phyloP scores from a whole-genome alignment of 352 stramenopile genomes.

The Globisporangium paddicum region DNA sequence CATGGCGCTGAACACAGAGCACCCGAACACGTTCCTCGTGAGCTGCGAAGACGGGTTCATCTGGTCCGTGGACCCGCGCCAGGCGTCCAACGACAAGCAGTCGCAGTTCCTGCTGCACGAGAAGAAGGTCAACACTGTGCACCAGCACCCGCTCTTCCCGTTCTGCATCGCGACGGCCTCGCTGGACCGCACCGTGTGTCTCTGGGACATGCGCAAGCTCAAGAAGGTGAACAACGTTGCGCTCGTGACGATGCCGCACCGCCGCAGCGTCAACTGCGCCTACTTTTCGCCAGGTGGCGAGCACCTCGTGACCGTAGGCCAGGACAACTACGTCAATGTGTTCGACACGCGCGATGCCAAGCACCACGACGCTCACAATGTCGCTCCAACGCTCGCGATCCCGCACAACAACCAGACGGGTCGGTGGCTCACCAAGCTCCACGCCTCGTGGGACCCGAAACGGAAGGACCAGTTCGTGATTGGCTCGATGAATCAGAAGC shows the following conservation, averaged over 20 bases:
- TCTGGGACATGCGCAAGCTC: slow-evolving; percentile 77
- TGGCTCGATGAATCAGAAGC: slow-evolving; percentile 77
- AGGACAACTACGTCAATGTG: slow-evolving; percentile 79
- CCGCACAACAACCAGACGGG: slow-evolving; percentile 86
- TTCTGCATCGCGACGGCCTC: slow-evolving; percentile 75
- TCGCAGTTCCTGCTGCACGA: slow-evolving; percentile 57
- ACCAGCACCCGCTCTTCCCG: slow-evolving; percentile 50
- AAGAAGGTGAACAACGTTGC: slow-evolving; percentile 32
- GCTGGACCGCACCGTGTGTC: slow-evolving; percentile 69
- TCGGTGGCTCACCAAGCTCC: slow-evolving; percentile 85
- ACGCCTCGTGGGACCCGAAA: slow-evolving; percentile 79
- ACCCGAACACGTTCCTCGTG: slow-evolving; percentile 27
- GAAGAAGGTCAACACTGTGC: slow-evolving; percentile 87
- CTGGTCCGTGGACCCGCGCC: slow-evolving; percentile 46
- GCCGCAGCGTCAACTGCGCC: slow-evolving; percentile 81
- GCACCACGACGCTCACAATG: slow-evolving; percentile 20
- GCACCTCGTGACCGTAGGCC: slow-evolving; percentile 74
- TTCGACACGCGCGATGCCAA: slow-evolving; percentile 46
- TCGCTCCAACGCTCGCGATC: slow-evolving; percentile 36
- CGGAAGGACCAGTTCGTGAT: slow-evolving; percentile 70
- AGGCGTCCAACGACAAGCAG: slow-evolving; percentile 16
- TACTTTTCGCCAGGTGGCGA: slow-evolving; percentile 76
- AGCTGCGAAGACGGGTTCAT: slow-evolving; percentile 66
- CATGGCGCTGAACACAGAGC: slow-evolving; percentile 22
- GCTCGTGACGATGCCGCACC: slow-evolving; percentile 56